A percentile compares a stretch with the other conserved stretches of the same genome.
These are phyloP conservation scores for Ramaria sp. DNA, from an alignment of 768 basidiomycete genomes.

Conservation along the genomic window DNA sequence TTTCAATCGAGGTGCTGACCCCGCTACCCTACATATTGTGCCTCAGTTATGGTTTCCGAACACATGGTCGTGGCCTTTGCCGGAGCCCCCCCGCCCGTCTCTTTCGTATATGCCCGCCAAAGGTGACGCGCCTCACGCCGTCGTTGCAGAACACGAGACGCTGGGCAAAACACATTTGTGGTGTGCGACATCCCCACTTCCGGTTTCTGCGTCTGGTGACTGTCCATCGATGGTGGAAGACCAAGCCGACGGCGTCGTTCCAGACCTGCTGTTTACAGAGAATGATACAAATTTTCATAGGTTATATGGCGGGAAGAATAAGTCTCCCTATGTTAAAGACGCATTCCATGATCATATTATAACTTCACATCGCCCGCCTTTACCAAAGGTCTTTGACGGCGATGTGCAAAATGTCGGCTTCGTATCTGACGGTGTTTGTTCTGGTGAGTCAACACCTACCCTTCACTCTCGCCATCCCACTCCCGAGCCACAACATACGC, in stretches of 20 bases:
- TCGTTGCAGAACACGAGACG: conserved; percentile 63
- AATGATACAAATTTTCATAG: conserved; percentile 95
- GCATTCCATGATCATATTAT: conserved; percentile 98
- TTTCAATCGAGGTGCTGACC: conserved; percentile 94
- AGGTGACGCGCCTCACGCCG: conserved; percentile 34
- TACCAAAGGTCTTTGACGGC: conserved; percentile 24
- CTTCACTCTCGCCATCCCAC: conserved; percentile 38
- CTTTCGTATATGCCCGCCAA: conserved; percentile 54
- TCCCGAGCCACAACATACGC: conserved; percentile 39
- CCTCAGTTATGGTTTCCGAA: conserved; percentile 98
- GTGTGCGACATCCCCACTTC: conserved; percentile 86
- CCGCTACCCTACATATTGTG: conserved; percentile 87
- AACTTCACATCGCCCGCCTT: conserved; percentile 63
- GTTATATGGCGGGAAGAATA: conserved; percentile 83
- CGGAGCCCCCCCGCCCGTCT: conserved; percentile 42
- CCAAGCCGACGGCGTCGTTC: conserved; percentile 56
- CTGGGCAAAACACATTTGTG: conserved; percentile 76
- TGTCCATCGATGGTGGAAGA: conserved; percentile 30
- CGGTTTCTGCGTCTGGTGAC: conserved; percentile 58
- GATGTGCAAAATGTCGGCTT: not conserved
- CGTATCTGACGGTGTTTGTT: not conserved
- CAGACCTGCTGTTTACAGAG: conserved; percentile 88
- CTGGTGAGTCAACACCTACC: not conserved
- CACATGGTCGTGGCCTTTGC: conserved; percentile 87
- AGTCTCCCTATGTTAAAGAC: conserved; percentile 81